phyloP scores from a whole-genome alignment of 75 land plant species.

The Cunninghamia lanceolata region DNA sequence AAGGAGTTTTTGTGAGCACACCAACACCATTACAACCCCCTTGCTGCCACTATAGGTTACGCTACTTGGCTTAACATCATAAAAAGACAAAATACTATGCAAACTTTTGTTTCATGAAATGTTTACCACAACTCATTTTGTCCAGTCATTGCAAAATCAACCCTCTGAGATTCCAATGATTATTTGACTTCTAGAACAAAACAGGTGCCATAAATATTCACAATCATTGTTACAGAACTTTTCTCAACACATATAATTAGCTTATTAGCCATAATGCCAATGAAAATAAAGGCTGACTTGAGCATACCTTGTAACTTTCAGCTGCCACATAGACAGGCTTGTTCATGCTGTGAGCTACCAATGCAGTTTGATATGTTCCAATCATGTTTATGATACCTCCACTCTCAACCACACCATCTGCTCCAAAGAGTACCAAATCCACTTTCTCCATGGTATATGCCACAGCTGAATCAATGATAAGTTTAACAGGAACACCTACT shows the following conservation, averaged over 20 bases:
- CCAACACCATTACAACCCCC: too few species aligned
- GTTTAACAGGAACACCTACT: constrained; percentile 83
- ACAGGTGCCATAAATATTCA: not conserved
- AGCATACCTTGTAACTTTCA: constrained; percentile 91
- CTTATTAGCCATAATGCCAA: not conserved
- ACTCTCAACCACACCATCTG: constrained; percentile 97
- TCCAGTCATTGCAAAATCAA: too few species aligned
- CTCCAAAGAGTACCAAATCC: constrained; percentile 94
- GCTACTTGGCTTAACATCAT: too few species aligned
- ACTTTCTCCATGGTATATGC: constrained; percentile 93
- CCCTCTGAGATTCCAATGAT: not conserved
- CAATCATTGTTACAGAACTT: not conserved
- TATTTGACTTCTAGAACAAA: not conserved
- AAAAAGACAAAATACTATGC: too few species aligned
- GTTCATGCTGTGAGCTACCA: constrained; percentile 89
- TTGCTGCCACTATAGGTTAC: too few species aligned
- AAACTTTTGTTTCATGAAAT: too few species aligned
- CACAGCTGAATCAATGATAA: constrained; percentile 85
- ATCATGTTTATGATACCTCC: constrained; percentile 95
- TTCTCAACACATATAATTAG: not conserved
- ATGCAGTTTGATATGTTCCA: constrained; percentile 92
- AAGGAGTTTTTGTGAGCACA: too few species aligned
- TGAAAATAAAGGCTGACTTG: not conserved
- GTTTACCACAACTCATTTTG: too few species aligned
- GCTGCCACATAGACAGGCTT: constrained; percentile 98